Evolutionary conservation across 2,329 filamentous ascomycete genomes (phyloP).

Genomic region (Dactylellina sp.): DNA sequence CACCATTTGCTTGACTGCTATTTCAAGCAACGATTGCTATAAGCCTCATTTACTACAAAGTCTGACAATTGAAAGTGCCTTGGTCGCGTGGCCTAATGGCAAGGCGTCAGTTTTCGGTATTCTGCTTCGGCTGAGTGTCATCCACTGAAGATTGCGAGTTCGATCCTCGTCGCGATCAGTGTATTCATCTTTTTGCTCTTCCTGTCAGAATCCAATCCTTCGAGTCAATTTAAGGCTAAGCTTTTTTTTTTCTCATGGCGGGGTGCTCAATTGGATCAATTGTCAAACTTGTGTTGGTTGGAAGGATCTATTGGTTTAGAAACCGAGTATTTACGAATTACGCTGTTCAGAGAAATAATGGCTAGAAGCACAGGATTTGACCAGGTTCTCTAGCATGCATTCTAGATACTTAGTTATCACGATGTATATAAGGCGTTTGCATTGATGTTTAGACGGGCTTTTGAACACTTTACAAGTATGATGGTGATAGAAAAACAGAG

Average conservation of each 20-base stretch:
- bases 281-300: conserved; percentile 45
- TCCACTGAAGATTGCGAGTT: conserved; percentile 57
- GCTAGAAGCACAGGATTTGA: no score
- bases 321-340: background rate
- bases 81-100: conserved; percentile 57
- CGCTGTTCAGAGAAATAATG: background rate
- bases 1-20: no score
- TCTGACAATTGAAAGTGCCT: background rate
- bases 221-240: background rate
- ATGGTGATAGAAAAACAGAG: no score
- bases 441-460: no score
- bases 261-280: background rate
- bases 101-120: conserved; percentile 57
- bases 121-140: conserved; percentile 35
- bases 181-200: conserved; percentile 32
- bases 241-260: conserved; percentile 43
- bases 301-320: background rate
- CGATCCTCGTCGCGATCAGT: conserved; percentile 57
- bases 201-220: background rate
- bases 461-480: no score
- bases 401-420: no score
- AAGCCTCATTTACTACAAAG: conserved; percentile 18
- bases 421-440: no score
- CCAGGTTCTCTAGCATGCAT: no score
- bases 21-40: background rate